Base-by-base conservation (phyloP, 2,329 filamentous ascomycete genomes). In the Calonectria ilicicola region DNA sequence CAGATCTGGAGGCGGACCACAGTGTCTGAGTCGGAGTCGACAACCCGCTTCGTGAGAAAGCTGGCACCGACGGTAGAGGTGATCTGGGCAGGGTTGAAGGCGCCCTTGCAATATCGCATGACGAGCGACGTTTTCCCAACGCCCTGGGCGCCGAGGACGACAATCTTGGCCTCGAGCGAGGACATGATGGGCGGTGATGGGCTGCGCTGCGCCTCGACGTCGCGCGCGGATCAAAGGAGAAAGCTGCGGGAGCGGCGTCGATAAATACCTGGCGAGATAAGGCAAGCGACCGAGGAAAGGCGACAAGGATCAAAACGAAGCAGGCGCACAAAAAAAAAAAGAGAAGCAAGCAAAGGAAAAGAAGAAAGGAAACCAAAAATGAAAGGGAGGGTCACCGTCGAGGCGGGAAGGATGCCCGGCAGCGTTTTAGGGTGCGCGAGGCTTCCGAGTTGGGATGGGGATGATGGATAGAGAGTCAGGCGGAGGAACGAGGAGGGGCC, bases 1-100 rank as follows among this genome's bases (percentile, higher is more conserved):
- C 96, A 98, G 77, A 98, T 97, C 82, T 98, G 96, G 44, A 98
- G 88, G n/a, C 96, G 92, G 42, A 98, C 95, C 27, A 94, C 89
- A 1, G 95, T 97, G 79, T 96, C 94, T 26, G 93, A 94, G 82
- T 98, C 94, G 74, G 91, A 91, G 84, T 98, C 96, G 77, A 94
- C 88, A 72, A 95, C 92, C 80, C 93, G 91, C 85, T 95, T 95
- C 51, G 94, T 94, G 82, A 95, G 88, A 83, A 95, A 95, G 81
- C 92, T 94, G 32, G 94, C 94, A 81, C 94, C 94, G 71, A 96
- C 92, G n/a, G 94, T 96, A 6, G 92, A 93, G 3, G 88, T 90
- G 56, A 87, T 87, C 81, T 91, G 85, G n/a, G 88, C 84, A 8
- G 92, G 92, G 75, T 91, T 90, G 83, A 94, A 95, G 71, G 90